These are phyloP conservation scores for Yamadazyma kitorensis DNA, from an alignment of 805 yeast species.

Conservation along the genomic window DNA sequence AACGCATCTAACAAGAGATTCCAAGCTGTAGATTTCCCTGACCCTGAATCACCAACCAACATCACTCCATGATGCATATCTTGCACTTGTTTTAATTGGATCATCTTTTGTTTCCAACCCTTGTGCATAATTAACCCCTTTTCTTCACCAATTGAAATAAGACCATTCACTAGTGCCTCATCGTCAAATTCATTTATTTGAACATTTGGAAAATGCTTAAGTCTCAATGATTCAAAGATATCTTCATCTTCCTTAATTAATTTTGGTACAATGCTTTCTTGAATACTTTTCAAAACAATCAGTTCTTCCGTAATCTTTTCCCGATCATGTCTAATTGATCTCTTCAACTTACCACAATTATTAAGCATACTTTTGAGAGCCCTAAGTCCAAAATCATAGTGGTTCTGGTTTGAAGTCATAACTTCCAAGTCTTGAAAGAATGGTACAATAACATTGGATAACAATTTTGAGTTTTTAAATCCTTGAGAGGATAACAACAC, in stretches of 20 bases:
- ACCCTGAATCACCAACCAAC: conserved; percentile 71
- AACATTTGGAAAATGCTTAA: conserved; percentile 23
- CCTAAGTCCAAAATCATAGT: conserved; percentile 89
- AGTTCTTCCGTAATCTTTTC: conserved; percentile 1
- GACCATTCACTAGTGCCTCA: conserved; percentile 17
- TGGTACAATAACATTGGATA: conserved; percentile 51
- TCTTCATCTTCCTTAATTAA: conserved; percentile 52
- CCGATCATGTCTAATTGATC: conserved; percentile 23
- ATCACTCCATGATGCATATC: conserved; percentile 73
- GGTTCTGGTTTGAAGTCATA: conserved; percentile 52
- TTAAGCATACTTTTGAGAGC: conserved; percentile 67
- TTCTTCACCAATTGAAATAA: conserved; percentile 1
- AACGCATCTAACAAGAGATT: conserved; percentile 46
- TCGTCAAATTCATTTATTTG: conserved; percentile 18
- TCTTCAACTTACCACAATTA: conserved; percentile 51
- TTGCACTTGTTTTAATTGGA: conserved; percentile 63
- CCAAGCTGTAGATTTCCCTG: conserved; percentile 68
- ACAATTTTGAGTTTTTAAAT: conserved; percentile 43
- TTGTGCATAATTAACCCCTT: conserved; percentile 1
- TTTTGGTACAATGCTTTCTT: conserved; percentile 68
- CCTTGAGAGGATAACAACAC: conserved; percentile 75
- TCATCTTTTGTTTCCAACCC: conserved; percentile 8
- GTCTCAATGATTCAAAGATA: conserved; percentile 27
- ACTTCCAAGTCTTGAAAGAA: conserved; percentile 49
- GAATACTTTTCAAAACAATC: conserved; percentile 50